Conservation (phyloP, 768 basidiomycete genomes). For the Psilocybe tampanensis region DNA sequence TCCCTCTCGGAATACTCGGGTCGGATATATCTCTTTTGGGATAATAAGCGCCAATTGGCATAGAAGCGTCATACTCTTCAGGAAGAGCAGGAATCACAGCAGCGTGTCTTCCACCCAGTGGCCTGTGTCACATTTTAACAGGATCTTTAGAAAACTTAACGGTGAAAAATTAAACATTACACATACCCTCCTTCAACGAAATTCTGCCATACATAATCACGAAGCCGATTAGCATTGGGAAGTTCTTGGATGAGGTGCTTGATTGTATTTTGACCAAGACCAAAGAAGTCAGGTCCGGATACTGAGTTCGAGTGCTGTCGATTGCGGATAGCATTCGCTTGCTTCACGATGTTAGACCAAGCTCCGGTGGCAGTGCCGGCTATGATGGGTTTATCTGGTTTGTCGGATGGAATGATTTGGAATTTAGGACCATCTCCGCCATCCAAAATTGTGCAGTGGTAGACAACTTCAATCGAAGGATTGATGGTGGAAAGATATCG, state of each 20-base stretch:
- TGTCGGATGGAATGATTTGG: conserved; percentile 77
- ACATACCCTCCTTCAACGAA: conserved; percentile 80
- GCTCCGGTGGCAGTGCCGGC: conserved; percentile 90
- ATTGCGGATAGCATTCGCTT: conserved; percentile 80
- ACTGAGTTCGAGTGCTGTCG: conserved; percentile 86
- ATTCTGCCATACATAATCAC: conserved; percentile 86
- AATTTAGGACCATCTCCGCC: conserved; percentile 87
- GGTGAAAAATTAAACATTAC: conserved; percentile 35
- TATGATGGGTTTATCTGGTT: conserved; percentile 69
- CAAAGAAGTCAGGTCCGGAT: conserved; percentile 88
- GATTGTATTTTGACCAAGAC: conserved; percentile 84
- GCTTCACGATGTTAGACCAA: conserved; percentile 82
- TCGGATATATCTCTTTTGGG: conserved; percentile 34
- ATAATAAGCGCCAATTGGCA: conserved; percentile 50
- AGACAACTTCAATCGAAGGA: conserved; percentile 66
- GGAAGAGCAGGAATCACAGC: conserved; percentile 81
- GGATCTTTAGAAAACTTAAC: conserved; percentile 5
- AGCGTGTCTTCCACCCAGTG: conserved; percentile 79
- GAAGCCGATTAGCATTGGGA: conserved; percentile 66
- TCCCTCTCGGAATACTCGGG: conserved; percentile 36
- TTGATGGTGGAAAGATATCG: conserved; percentile 81
- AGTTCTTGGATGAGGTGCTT: conserved; percentile 90
- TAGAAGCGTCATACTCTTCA: conserved; percentile 64
- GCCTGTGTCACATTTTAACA: conserved; percentile 39
- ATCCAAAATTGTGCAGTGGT: conserved; percentile 83